A percentile compares a stretch with the other conserved stretches of the same genome.
These are phyloP conservation scores for Gaultheria prostrata DNA, from an alignment of 148 eudicot genomes.

Conservation along the genomic window DNA sequence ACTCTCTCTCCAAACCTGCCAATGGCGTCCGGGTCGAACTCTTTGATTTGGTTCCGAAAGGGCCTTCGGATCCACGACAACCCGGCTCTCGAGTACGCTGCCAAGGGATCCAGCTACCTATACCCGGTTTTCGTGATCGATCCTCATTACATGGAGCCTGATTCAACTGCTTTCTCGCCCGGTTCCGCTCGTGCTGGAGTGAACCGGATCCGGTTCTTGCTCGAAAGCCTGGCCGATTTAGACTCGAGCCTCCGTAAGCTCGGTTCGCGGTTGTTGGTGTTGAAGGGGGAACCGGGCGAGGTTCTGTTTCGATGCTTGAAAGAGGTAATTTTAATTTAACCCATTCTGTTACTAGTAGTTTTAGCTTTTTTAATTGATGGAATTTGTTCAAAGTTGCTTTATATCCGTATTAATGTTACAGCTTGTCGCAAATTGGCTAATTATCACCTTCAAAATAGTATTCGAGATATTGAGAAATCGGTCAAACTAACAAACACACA, in stretches of 20 bases:
- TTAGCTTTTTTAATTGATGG: not conserved
- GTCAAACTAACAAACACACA: too few relatives aligned
- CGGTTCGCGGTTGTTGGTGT: slow-evolving; percentile 73
- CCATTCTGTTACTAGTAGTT: not conserved
- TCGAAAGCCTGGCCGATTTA: slow-evolving; percentile 70
- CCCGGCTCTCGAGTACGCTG: slow-evolving; percentile 62
- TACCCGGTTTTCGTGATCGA: slow-evolving; percentile 78
- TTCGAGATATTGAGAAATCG: too few relatives aligned
- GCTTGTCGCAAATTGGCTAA: too few relatives aligned
- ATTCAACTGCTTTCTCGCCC: slow-evolving; percentile 48
- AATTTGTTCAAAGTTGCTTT: too few relatives aligned
- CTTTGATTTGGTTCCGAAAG: slow-evolving; percentile 86
- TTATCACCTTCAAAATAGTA: too few relatives aligned
- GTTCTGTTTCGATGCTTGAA: slow-evolving; percentile 54
- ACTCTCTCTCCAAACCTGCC: not conserved
- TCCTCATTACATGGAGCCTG: slow-evolving; percentile 85
- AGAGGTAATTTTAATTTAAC: slow-evolving; percentile 44
- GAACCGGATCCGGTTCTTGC: slow-evolving; percentile 76
- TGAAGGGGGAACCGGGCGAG: slow-evolving; percentile 75
- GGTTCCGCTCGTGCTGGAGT: slow-evolving; percentile 67
- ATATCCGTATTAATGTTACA: too few relatives aligned
- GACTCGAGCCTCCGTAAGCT: slow-evolving; percentile 46
- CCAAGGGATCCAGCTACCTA: slow-evolving; percentile 36
- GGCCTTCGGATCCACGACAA: slow-evolving; percentile 92
- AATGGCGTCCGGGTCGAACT: slow-evolving; percentile 41